phyloP scores from a whole-genome alignment of 2,329 filamentous ascomycete genomes.

The Aspergillus pseudotamarii region DNA sequence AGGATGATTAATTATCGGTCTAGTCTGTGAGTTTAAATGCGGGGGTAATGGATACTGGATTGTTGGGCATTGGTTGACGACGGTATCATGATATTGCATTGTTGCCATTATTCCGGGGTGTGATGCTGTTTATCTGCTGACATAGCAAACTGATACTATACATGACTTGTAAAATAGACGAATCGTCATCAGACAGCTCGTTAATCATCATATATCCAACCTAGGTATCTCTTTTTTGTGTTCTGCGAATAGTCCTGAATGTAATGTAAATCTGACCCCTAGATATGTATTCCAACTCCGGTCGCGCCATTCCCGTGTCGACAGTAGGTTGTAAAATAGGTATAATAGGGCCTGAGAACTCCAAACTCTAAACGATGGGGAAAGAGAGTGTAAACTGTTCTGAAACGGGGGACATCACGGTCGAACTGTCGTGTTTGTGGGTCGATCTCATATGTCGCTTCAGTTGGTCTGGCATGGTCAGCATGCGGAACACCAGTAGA shows the following conservation, averaged over 20 bases:
- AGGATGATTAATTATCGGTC: slow-evolving; percentile 31
- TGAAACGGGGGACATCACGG: slow-evolving; percentile 27
- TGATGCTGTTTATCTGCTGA: background rate
- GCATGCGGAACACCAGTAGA: background rate
- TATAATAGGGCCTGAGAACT: background rate
- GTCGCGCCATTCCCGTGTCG: background rate
- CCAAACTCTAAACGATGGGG: slow-evolving; percentile 14
- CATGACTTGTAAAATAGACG: slow-evolving; percentile 6
- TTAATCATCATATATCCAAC: slow-evolving; percentile 11
- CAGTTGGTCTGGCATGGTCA: slow-evolving; percentile 38
- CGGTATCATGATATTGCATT: background rate
- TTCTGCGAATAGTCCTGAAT: background rate
- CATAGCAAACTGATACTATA: slow-evolving; percentile 2
- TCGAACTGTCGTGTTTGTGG: slow-evolving; percentile 32
- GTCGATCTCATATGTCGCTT: slow-evolving; percentile 45
- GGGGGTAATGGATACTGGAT: background rate
- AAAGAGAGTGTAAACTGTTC: slow-evolving; percentile 26
- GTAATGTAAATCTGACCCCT: background rate
- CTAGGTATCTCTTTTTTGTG: slow-evolving; percentile 3
- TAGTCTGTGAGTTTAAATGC: background rate
- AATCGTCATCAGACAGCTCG: background rate
- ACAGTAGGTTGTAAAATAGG: background rate
- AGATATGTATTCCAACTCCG: slow-evolving; percentile 2
- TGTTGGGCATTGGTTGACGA: background rate
- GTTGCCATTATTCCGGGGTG: background rate